Evolutionary conservation across 352 stramenopile genomes (phyloP).

Genomic region (Pythium brachiatum): DNA sequence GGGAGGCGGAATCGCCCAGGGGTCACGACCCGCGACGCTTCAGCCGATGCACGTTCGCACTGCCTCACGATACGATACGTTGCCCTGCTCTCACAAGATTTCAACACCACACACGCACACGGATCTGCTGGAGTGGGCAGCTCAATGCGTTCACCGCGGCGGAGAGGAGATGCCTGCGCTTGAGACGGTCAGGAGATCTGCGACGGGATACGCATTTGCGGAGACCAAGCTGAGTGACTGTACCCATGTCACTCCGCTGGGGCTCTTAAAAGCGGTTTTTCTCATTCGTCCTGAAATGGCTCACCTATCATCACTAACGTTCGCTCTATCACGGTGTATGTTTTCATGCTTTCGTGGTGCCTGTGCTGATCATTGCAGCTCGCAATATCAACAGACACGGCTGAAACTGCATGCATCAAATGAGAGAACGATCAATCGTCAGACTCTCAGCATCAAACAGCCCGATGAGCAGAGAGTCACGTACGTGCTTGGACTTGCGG

Average conservation of each 20-base stretch:
- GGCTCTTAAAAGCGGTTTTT: neutral
- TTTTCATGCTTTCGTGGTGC: neutral
- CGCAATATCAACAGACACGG: slow-evolving; percentile 21
- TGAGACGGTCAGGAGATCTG: too few relatives aligned
- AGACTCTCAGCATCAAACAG: neutral
- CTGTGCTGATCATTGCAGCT: slow-evolving; percentile 3
- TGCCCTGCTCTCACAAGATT: too few relatives aligned
- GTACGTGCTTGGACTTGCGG: slow-evolving; percentile 64
- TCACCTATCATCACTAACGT: neutral
- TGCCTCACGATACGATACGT: too few relatives aligned
- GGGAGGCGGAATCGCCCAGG: neutral
- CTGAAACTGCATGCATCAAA: slow-evolving; percentile 17
- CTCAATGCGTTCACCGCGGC: too few relatives aligned
- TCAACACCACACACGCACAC: too few relatives aligned
- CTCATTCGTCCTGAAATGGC: neutral
- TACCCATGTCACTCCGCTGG: neutral
- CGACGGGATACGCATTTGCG: too few relatives aligned
- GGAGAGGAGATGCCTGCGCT: too few relatives aligned
- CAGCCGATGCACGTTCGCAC: too few relatives aligned
- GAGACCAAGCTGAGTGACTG: too few relatives aligned
- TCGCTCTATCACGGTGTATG: neutral
- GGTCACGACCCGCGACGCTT: slow-evolving; percentile 4
- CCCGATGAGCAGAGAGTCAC: slow-evolving; percentile 9
- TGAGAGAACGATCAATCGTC: neutral
- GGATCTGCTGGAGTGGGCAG: too few relatives aligned